phyloP scores from a whole-genome alignment of 441 rosid genomes.

The Kokia cookei region DNA sequence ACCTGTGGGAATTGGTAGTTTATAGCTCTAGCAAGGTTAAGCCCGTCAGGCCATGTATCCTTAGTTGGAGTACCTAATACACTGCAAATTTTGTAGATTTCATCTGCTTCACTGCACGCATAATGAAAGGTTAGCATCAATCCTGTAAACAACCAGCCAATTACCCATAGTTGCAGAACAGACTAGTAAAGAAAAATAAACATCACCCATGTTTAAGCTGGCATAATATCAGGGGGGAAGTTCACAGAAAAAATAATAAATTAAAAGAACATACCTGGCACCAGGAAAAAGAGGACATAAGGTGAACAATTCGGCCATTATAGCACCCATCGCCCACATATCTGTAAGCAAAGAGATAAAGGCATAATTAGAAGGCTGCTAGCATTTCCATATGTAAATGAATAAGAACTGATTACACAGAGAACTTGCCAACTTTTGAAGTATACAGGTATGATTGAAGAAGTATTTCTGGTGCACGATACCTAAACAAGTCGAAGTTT shows the following conservation, averaged over 20 bases:
- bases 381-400: background rate
- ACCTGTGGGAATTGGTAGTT: conserved; percentile 86
- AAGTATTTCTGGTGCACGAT: conserved; percentile 94
- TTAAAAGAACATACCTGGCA: conserved; percentile 43
- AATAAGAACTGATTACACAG: background rate
- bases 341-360: conserved; percentile 32
- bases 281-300: conserved; percentile 96
- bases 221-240: background rate
- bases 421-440: conserved; percentile 78
- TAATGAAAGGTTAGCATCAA: background rate
- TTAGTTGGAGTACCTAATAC: conserved; percentile 76
- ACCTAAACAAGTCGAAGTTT: conserved; percentile 35
- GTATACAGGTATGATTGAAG: conserved; percentile 75
- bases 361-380: background rate
- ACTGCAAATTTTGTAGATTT: conserved; percentile 88
- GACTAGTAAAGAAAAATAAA: background rate
- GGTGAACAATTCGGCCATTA: conserved; percentile 77
- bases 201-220: background rate
- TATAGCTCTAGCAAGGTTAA: conserved; percentile 68
- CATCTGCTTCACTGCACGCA: conserved; percentile 83
- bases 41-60: conserved; percentile 84
- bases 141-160: background rate
- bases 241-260: background rate
- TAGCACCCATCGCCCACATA: conserved; percentile 99
- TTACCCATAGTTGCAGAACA: background rate